These are phyloP conservation scores for Polygonum aviculare DNA, from an alignment of 148 eudicot species.

Conservation along the genomic window DNA sequence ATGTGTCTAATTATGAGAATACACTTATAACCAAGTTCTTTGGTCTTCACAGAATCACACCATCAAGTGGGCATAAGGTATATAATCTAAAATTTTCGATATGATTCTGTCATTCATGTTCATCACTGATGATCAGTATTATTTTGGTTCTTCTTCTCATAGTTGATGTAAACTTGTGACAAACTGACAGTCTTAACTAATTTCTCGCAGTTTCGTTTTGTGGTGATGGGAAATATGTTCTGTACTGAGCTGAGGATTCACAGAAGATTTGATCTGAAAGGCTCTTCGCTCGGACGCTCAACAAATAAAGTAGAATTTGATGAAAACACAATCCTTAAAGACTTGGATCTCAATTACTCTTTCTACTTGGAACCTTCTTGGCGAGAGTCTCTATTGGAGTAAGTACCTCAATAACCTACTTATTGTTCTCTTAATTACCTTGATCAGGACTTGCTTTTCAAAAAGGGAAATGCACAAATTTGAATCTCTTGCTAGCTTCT, in stretches of 20 bases:
- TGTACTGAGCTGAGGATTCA: constrained; percentile 97
- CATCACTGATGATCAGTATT: not conserved
- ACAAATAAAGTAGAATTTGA: constrained; percentile 93
- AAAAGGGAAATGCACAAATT: not conserved
- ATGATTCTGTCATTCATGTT: not conserved
- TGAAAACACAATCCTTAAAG: constrained; percentile 92
- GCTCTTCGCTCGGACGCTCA: constrained; percentile 90
- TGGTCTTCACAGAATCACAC: constrained; percentile 93
- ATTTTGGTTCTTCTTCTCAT: not conserved
- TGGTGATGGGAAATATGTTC: constrained; percentile 99
- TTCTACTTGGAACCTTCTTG: constrained; percentile 96
- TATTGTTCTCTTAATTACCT: not conserved
- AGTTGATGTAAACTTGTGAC: not conserved
- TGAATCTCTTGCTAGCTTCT: not conserved
- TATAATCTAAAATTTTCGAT: not conserved
- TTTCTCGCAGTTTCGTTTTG: constrained; percentile 85
- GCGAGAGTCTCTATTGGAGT: constrained; percentile 68
- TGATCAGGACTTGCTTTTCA: not conserved
- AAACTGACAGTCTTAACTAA: not conserved
- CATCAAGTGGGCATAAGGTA: constrained; percentile 98
- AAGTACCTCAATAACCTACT: constrained; percentile 22
- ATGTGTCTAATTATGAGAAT: constrained; percentile 76
- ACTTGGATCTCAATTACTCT: constrained; percentile 82
- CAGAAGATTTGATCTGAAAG: constrained; percentile 88
- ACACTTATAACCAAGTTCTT: constrained; percentile 95